phyloP scores from a whole-genome alignment of 2,329 filamentous ascomycete species.

The Aspergillus caelatus region DNA sequence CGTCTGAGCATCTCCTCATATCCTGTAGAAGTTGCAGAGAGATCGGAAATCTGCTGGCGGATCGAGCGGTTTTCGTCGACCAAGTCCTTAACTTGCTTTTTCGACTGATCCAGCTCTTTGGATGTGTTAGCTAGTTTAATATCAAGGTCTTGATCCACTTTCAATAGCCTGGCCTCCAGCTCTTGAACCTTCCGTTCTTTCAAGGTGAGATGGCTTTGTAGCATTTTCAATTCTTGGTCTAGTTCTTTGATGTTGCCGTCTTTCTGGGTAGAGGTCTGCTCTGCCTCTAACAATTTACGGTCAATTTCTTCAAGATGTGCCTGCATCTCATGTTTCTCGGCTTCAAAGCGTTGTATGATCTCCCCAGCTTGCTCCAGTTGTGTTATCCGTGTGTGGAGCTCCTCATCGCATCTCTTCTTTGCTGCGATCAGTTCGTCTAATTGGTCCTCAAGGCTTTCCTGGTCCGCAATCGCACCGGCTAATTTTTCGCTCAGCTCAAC shows the following conservation, averaged over 20 bases:
- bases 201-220: conserved; percentile 83
- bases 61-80: conserved; percentile 78
- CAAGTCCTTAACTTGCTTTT: conserved; percentile 74
- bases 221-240: conserved; percentile 82
- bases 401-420: conserved; percentile 84
- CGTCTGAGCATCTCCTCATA: conserved; percentile 92
- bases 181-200: conserved; percentile 91
- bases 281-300: conserved; percentile 68
- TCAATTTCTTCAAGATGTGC: conserved; percentile 71
- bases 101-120: conserved; percentile 77
- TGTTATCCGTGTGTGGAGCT: conserved; percentile 74
- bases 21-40: conserved; percentile 89
- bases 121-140: conserved; percentile 76
- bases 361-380: conserved; percentile 90
- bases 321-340: conserved; percentile 77
- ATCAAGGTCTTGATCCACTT: conserved; percentile 85
- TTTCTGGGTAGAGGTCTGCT: conserved; percentile 70
- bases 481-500: conserved; percentile 91
- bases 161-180: conserved; percentile 78
- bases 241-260: conserved; percentile 76
- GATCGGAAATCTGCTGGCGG: conserved; percentile 79
- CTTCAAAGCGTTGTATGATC: conserved; percentile 82
- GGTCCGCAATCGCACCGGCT: conserved; percentile 86
- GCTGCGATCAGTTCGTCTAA: conserved; percentile 84
- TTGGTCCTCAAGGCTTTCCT: conserved; percentile 91